These are phyloP conservation scores for Cercophora samala DNA, from an alignment of 495 filamentous ascomycete species.

Conservation along the genomic window DNA sequence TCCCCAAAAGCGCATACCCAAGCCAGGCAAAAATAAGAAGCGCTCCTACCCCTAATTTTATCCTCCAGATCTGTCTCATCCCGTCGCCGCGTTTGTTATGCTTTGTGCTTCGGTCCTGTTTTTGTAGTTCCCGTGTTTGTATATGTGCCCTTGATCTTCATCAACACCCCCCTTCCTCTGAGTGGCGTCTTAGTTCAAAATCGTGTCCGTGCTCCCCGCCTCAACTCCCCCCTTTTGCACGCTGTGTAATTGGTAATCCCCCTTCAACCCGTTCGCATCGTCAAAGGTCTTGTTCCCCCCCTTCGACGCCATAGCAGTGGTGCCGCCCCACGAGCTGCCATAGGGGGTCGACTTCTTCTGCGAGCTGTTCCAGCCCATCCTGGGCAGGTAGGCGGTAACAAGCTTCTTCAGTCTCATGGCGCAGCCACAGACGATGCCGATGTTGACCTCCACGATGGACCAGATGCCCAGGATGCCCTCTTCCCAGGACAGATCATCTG, in stretches of 20 bases:
- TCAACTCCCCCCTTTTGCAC: constrained; percentile 14
- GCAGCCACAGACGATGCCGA: constrained; percentile 39
- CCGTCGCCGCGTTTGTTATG: not conserved
- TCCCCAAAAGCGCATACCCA: not conserved
- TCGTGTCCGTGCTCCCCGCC: constrained; percentile 7
- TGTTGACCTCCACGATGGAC: constrained; percentile 41
- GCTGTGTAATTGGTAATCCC: constrained; percentile 22
- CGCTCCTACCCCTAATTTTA: not conserved
- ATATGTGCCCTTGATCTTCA: not conserved
- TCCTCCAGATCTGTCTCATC: not conserved
- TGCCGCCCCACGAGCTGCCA: constrained; percentile 6
- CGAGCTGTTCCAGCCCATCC: constrained; percentile 16
- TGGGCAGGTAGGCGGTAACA: constrained; percentile 17
- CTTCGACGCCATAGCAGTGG: not conserved
- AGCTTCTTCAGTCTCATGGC: constrained; percentile 28
- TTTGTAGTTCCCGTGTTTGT: not conserved
- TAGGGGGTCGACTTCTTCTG: not conserved
- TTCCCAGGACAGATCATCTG: constrained; percentile 23
- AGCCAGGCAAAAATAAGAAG: not conserved
- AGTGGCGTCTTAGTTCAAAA: constrained; percentile 1
- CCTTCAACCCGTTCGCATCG: constrained; percentile 9
- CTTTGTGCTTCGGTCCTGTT: not conserved
- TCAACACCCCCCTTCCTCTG: not conserved
- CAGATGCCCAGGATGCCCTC: constrained; percentile 34
- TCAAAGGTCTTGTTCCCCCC: constrained; percentile 3